Evolutionary conservation across 2,329 filamentous ascomycete genomes (phyloP).

Genomic region (Coniochaeta sp.): DNA sequence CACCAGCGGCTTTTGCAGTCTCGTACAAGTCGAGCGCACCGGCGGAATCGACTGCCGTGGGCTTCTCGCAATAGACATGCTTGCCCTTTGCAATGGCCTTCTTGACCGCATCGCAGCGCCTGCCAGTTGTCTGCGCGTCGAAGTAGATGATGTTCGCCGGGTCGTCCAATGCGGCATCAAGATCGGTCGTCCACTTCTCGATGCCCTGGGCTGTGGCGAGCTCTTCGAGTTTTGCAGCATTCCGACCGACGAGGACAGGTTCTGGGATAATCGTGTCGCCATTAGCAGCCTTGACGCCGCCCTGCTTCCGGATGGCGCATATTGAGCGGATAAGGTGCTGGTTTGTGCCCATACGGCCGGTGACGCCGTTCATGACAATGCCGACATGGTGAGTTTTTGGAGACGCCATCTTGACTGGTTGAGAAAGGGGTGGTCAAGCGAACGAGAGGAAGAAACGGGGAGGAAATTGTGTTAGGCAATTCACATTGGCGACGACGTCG

Average conservation of each 20-base stretch:
- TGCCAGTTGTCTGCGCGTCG: conserved; percentile 5
- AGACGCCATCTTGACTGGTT: background rate
- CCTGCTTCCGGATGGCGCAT: conserved; percentile 5
- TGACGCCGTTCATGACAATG: conserved; percentile 7
- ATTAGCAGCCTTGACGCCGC: conserved; percentile 2
- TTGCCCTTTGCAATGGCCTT: conserved; percentile 16
- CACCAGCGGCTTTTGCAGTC: background rate
- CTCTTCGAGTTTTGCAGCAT: conserved; percentile 3
- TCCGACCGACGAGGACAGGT: conserved; percentile 5
- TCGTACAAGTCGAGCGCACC: conserved; percentile 4
- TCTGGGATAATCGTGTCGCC: conserved; percentile 4
- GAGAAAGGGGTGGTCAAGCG: background rate
- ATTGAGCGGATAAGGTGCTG: conserved; percentile 6
- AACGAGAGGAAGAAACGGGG: background rate
- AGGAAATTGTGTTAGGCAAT: background rate
- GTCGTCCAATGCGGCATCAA: conserved; percentile 3
- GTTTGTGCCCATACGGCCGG: conserved; percentile 6
- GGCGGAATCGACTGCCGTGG: conserved; percentile 2
- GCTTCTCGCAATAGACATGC: conserved; percentile 6
- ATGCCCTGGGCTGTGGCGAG: conserved; percentile 3
- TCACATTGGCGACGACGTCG: too few species aligned
- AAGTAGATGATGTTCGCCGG: conserved; percentile 4
- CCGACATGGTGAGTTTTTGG: conserved; percentile 3
- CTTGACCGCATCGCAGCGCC: conserved; percentile 20
- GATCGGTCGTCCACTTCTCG: conserved; percentile 4